A percentile compares a stretch with the other conserved stretches of the same genome.
Conservation (phyloP, 2,329 filamentous ascomycete genomes). For the Ceratocystis variospora region DNA sequence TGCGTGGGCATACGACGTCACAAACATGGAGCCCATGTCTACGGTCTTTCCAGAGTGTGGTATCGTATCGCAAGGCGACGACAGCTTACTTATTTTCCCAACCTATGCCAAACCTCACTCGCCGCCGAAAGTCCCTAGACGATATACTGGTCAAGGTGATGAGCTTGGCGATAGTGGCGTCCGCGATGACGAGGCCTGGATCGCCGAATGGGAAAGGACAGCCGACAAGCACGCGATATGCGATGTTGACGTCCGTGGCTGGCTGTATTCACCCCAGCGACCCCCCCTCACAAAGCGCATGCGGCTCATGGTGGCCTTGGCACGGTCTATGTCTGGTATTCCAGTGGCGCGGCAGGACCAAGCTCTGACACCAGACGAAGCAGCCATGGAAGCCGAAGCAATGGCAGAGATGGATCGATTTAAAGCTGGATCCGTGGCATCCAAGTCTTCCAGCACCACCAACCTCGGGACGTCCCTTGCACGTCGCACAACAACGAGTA, state of each 20-base stretch:
- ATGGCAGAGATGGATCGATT: constrained; percentile 60
- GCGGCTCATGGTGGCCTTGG: constrained; percentile 71
- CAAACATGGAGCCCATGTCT: constrained; percentile 38
- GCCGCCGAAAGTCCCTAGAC: background rate
- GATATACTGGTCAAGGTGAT: constrained; percentile 20
- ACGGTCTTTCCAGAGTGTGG: constrained; percentile 72
- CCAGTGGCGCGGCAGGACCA: constrained; percentile 44
- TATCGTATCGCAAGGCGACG: constrained; percentile 65
- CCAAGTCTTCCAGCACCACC: background rate
- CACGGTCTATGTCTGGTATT: constrained; percentile 75
- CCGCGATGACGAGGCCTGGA: constrained; percentile 61
- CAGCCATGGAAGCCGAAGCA: constrained; percentile 36
- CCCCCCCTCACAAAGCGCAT: constrained; percentile 81
- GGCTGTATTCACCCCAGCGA: constrained; percentile 78
- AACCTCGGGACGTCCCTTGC: background rate
- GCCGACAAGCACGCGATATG: constrained; percentile 77
- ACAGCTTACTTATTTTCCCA: constrained; percentile 90
- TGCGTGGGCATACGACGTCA: constrained; percentile 24
- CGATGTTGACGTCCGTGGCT: constrained; percentile 88
- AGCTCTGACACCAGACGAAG: constrained; percentile 6
- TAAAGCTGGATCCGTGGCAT: background rate
- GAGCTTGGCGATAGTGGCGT: constrained; percentile 30
- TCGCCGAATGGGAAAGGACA: constrained; percentile 60
- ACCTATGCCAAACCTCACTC: constrained; percentile 70
- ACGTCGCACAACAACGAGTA: constrained; percentile 6